Conservation (phyloP, 2,329 filamentous ascomycete genomes). For the Ceratocystis colombiana region DNA sequence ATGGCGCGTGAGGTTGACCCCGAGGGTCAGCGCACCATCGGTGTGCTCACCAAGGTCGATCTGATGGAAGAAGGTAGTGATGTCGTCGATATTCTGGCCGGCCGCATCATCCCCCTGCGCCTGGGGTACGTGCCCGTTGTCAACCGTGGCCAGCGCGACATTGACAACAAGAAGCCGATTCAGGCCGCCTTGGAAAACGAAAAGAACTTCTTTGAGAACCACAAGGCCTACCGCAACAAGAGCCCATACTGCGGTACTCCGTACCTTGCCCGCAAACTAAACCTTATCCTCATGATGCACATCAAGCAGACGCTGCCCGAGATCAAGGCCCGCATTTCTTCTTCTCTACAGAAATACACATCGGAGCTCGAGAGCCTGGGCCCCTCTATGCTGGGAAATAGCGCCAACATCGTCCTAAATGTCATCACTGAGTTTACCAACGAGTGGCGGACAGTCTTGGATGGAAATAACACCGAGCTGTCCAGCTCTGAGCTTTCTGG, state of each 20-base stretch:
- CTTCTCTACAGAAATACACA: conserved; percentile 84
- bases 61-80: conserved; percentile 98
- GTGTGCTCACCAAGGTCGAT: conserved; percentile 97
- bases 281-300: conserved; percentile 99
- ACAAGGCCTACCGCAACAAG: conserved; percentile 98
- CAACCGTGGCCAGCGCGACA: conserved; percentile 94
- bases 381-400: conserved; percentile 92
- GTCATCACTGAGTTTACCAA: conserved; percentile 99
- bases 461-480: conserved; percentile 92
- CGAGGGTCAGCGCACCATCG: conserved; percentile 93
- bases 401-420: conserved; percentile 90
- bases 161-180: conserved; percentile 96
- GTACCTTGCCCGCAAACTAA: conserved; percentile 91
- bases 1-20: conserved; percentile 93
- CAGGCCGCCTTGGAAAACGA: conserved; percentile 83
- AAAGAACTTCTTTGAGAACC: conserved; percentile 95
- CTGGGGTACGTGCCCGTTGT: conserved; percentile 96
- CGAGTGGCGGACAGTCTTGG: conserved; percentile 90
- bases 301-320: conserved; percentile 99
- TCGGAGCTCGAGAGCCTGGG: conserved; percentile 73
- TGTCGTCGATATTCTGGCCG: conserved; percentile 95
- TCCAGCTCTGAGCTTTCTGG: conserved; percentile 91
- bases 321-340: conserved; percentile 94
- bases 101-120: conserved; percentile 88
- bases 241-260: conserved; percentile 96